Base-by-base conservation (phyloP, 2,329 filamentous ascomycete species). In the Huntiella omanensis region DNA sequence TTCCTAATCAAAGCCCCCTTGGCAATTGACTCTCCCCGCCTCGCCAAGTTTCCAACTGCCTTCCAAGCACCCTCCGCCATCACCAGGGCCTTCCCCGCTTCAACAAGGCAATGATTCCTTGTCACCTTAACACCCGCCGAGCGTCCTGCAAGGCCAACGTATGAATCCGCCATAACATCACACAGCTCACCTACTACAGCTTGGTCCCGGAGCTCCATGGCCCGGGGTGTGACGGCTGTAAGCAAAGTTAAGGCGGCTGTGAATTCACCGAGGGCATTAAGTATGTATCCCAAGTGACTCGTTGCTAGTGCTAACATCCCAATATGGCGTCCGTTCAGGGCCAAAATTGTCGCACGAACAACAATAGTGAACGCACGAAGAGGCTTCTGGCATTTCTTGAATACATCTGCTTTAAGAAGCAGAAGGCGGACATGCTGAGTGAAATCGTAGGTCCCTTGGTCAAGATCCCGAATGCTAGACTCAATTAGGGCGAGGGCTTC, bases 331-430 rank as follows among this genome's bases (percentile, higher is more conserved):
- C 80, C 73, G 40, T 77, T 71, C 65, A 81, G 77, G 0, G 83
- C 79, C 13, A 85, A 73, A 55, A 72, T 79, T 2, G 82, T 78
- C 1, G 85, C 85, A 38, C 83, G 72, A 55, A 92, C 68, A 4
- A 77, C 77, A 4, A 87, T 69, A 2, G 81, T 84, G 58, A 94
- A 85, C 0, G 76, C 84, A 50, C 80, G 74, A 53, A 83, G 73
- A 0, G 84, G 72, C 2, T 79, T 73, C 2, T 79, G 80, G 38
- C 73, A 74, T 53, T 70, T 72, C 46, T 75, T 72, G 47, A 85
- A 75, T 3, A 93, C 68, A 4, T 73, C 68, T 1, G 77, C 78
- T 58, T 93, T 92, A 42, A 79, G 62, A 2, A 83, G 68, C 11
- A 93, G 70, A 0, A 92, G 68, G 22, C 75, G 73, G 42, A 91